phyloP scores from a whole-genome alignment of 2,329 filamentous ascomycete species.

The Ceratocystiopsis brevicomis region DNA sequence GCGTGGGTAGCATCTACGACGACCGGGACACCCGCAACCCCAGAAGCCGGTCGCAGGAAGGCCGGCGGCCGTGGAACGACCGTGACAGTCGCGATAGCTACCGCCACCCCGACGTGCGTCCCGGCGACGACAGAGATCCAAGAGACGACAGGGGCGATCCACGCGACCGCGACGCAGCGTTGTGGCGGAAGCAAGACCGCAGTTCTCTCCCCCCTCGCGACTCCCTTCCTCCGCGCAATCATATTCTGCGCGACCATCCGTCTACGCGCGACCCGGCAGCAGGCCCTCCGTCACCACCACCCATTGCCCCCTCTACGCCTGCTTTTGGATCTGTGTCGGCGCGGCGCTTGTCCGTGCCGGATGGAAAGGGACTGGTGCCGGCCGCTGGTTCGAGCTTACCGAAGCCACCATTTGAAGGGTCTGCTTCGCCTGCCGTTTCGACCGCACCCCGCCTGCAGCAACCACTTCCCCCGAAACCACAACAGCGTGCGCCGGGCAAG shows the following conservation, averaged over 20 bases:
- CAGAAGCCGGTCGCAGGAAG: constrained; percentile 47
- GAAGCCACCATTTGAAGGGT: constrained; percentile 24
- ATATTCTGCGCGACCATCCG: not conserved
- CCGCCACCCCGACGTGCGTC: constrained; percentile 12
- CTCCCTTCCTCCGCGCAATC: constrained; percentile 3
- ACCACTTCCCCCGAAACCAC: constrained; percentile 14
- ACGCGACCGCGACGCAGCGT: constrained; percentile 27
- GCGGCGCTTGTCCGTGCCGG: constrained; percentile 20
- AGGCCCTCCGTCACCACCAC: constrained; percentile 34
- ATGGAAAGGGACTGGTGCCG: constrained; percentile 19
- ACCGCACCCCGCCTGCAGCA: constrained; percentile 35
- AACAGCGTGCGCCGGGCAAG: constrained; percentile 32
- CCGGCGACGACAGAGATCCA: constrained; percentile 33
- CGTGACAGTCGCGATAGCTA: constrained; percentile 30
- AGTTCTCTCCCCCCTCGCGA: constrained; percentile 29
- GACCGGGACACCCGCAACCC: constrained; percentile 44
- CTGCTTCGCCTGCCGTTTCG: constrained; percentile 20
- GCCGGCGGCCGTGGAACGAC: constrained; percentile 34
- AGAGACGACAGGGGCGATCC: constrained; percentile 18
- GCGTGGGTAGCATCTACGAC: constrained; percentile 31
- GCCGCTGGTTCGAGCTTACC: constrained; percentile 36
- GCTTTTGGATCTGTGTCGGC: constrained; percentile 37
- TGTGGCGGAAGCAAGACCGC: constrained; percentile 27
- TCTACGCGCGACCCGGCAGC: constrained; percentile 19
- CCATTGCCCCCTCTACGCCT: constrained; percentile 37